These are phyloP conservation scores for Mortierella sp. DNA, from an alignment of 371 early-diverging fungal species.

Conservation along the genomic window DNA sequence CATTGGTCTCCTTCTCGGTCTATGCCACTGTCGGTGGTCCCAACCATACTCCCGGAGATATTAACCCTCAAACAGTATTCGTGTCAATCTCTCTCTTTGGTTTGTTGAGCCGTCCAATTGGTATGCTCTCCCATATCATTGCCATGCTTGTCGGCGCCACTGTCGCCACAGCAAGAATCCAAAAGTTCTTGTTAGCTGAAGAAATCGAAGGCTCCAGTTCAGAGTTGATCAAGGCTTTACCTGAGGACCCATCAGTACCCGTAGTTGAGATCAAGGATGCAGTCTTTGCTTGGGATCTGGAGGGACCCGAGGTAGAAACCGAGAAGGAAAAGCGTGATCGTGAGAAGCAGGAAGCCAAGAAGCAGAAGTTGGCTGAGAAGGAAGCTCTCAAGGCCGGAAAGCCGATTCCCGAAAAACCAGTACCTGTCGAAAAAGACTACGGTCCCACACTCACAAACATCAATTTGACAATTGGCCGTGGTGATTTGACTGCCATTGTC, in stretches of 20 bases:
- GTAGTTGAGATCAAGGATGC: conserved; percentile 44
- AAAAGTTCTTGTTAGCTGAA: conserved; percentile 71
- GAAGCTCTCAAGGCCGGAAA: conserved; percentile 40
- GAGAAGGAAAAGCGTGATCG: conserved; percentile 23
- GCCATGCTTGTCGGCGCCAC: conserved; percentile 25
- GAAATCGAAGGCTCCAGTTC: conserved; percentile 60
- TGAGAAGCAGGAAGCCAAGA: conserved; percentile 26
- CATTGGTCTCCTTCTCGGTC: conserved; percentile 39
- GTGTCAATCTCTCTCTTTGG: conserved; percentile 42
- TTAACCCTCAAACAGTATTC: conserved; percentile 42
- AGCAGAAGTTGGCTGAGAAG: conserved; percentile 27
- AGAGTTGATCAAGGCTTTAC: conserved; percentile 18
- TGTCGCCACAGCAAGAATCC: conserved; percentile 61
- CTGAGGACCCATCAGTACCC: conserved; percentile 29
- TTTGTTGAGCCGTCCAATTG: conserved; percentile 41
- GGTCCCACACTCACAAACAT: conserved; percentile 42
- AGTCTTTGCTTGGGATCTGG: conserved; percentile 47
- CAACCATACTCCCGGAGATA: conserved; percentile 25
- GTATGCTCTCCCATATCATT: conserved; percentile 39
- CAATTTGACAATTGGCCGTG: conserved; percentile 49
- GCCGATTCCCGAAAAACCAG: conserved; percentile 15
- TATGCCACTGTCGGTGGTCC: conserved; percentile 50
- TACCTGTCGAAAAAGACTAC: conserved; percentile 27
- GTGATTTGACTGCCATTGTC: conserved; percentile 55
- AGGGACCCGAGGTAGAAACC: conserved; percentile 35